Evolutionary conservation across 163 green algal genomes (phyloP), one percentile per base, ranked within the genome.

Genomic region (Prototheca wickerhamii): DNA sequence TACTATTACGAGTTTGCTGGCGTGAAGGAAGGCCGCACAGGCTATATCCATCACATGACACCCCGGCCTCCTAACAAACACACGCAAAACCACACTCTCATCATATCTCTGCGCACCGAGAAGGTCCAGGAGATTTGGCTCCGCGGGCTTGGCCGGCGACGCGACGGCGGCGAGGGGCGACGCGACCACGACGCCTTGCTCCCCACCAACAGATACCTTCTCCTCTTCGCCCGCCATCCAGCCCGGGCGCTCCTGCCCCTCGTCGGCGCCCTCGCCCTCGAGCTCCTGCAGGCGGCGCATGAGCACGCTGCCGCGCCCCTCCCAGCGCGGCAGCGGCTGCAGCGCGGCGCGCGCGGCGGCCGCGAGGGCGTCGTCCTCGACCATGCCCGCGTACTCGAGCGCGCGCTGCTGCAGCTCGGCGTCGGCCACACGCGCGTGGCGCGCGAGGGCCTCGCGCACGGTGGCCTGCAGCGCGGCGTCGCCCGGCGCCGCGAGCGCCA

Each of bases 371-470:
- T 63, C 56, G 1, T 57, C 57, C 8, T 42, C 54, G 28, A 72
- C 69, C 58, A 96, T 78, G 17, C 71, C 80, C 46, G 79, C 42
- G 70, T 97, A 97, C 82, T 98, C 92, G 20, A 91, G 74, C 29
- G 89, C 88, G 3, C 92, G 77, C 84, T 99, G 93, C 79, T 97
- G 89, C 77, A 98, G 76, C 69, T 98, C 93, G 2, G 84, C 66
- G 64, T 97, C 89, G 69, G 86, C 73, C 32, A 69, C 74, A 33
- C 55, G 68, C 28, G 79, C 68, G 64, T 91, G 84, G 7, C 60
- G 51, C 3, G 35, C 21, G 51, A 79, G 56, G 21, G 73, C 37
- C 4, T 63, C 65, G 25, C 54, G 54, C 40, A 94, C 78, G 37
- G 81, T 70, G 2, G 63, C 43, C 34, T 76, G 66, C 43, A 96